A percentile compares a stretch with the other conserved stretches of the same genome.
These are phyloP conservation scores for Thraustochytrium sp. DNA, from an alignment of 352 stramenopile species.

Conservation along the genomic window DNA sequence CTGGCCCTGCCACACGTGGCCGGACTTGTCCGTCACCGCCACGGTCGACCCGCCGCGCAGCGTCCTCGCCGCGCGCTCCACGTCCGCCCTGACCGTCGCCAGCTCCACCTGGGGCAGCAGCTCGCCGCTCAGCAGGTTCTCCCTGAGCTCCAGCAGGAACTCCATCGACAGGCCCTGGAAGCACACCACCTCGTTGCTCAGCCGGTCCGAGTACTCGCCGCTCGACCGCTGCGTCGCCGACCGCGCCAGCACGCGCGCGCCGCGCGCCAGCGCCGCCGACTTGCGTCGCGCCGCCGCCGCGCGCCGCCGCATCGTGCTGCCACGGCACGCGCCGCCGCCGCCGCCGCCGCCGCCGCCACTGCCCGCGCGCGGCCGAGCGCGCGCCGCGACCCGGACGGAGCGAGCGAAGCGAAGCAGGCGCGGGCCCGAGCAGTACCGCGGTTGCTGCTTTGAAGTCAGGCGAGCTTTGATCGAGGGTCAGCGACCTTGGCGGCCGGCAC, in stretches of 20 bases:
- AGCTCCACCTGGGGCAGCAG: neutral
- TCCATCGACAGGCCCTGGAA: neutral
- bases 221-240: neutral
- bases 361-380: too few relatives aligned
- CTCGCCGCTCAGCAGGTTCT: neutral
- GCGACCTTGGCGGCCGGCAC: too few relatives aligned
- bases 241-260: neutral
- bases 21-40: neutral
- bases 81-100: neutral
- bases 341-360: too few relatives aligned
- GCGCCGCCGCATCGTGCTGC: too few relatives aligned
- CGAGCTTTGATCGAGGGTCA: too few relatives aligned
- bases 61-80: neutral
- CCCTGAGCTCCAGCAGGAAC: neutral
- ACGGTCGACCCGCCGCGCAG: neutral
- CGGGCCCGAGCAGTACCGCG: too few relatives aligned
- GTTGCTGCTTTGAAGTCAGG: too few relatives aligned
- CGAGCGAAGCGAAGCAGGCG: too few relatives aligned
- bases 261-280: neutral
- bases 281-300: too few relatives aligned
- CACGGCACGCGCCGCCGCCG: too few relatives aligned
- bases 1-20: neutral
- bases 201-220: neutral
- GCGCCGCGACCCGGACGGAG: too few relatives aligned
- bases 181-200: neutral